A percentile compares a stretch with the other conserved stretches of the same genome.
Conservation (phyloP, 148 eudicot genomes). For the Cornus kousa region DNA sequence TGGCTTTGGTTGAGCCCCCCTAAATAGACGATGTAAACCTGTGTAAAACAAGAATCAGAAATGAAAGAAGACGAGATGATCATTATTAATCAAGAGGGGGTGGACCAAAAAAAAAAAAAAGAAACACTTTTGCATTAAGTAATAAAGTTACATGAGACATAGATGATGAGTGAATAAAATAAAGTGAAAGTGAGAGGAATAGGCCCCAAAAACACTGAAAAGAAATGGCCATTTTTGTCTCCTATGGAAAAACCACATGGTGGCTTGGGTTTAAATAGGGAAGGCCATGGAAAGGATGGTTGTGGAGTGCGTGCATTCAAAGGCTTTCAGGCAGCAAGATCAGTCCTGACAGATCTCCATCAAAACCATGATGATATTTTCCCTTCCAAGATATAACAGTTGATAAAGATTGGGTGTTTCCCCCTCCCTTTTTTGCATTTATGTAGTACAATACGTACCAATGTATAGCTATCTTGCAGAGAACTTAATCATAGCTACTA, state of each 20-base stretch:
- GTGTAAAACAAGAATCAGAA: slow-evolving; percentile 11
- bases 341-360: slow-evolving; percentile 3
- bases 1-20: slow-evolving; percentile 36
- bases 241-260: slow-evolving; percentile 14
- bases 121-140: not conserved
- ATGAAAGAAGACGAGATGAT: not conserved
- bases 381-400: slow-evolving; percentile 12
- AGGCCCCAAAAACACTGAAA: slow-evolving; percentile 27
- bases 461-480: not conserved
- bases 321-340: slow-evolving; percentile 20
- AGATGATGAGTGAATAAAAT: slow-evolving; percentile 28
- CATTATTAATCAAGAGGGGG: not conserved
- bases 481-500: not conserved
- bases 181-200: slow-evolving; percentile 28
- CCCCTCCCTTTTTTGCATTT: not conserved
- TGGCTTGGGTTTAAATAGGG: slow-evolving; percentile 23
- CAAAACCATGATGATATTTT: slow-evolving; percentile 11
- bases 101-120: slow-evolving; percentile 6
- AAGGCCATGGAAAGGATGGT: not conserved
- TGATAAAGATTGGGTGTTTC: not conserved
- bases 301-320: slow-evolving; percentile 13
- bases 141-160: slow-evolving; percentile 25
- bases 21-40: slow-evolving; percentile 52
- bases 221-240: slow-evolving; percentile 24
- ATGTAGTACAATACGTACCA: not conserved